Conservation (phyloP, 768 basidiomycete genomes). For the Russula earlei region DNA sequence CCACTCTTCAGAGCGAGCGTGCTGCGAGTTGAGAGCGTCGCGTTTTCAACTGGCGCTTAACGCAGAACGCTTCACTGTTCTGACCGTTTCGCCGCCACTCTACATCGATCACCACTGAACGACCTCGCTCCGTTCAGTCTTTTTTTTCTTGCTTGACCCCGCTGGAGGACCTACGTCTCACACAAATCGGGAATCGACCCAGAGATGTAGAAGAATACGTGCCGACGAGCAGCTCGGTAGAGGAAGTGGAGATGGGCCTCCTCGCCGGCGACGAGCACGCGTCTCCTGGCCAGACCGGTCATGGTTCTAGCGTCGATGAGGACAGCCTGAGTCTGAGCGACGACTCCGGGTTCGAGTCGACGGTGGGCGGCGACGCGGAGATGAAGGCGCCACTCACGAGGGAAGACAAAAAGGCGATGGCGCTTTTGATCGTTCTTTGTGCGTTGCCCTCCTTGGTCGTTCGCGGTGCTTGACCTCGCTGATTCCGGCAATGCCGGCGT, state of each 20-base stretch:
- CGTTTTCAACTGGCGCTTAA: too few species aligned
- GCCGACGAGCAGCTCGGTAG: constrained; percentile 8
- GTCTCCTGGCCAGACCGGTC: not conserved
- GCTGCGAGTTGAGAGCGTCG: too few species aligned
- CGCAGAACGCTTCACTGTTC: too few species aligned
- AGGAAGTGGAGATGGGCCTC: constrained; percentile 22
- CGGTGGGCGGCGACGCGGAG: not conserved
- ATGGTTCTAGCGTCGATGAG: constrained; percentile 13
- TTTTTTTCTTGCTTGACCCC: not conserved
- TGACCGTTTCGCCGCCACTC: not conserved
- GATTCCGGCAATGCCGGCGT: not conserved
- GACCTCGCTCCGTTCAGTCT: not conserved
- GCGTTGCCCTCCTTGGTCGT: constrained; percentile 19
- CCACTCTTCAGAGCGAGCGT: too few species aligned
- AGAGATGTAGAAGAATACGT: not conserved
- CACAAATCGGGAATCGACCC: not conserved
- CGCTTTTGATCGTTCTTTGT: constrained; percentile 40
- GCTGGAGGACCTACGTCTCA: constrained; percentile 12
- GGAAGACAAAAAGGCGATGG: constrained; percentile 38
- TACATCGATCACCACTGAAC: not conserved
- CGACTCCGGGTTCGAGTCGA: not conserved
- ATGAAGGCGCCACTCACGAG: constrained; percentile 11
- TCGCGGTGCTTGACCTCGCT: not conserved
- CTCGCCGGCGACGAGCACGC: constrained; percentile 16
- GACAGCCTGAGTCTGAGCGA: too few species aligned